Conservation (phyloP, 176 grass and related monocot species). For the Pontederia crassipes region DNA sequence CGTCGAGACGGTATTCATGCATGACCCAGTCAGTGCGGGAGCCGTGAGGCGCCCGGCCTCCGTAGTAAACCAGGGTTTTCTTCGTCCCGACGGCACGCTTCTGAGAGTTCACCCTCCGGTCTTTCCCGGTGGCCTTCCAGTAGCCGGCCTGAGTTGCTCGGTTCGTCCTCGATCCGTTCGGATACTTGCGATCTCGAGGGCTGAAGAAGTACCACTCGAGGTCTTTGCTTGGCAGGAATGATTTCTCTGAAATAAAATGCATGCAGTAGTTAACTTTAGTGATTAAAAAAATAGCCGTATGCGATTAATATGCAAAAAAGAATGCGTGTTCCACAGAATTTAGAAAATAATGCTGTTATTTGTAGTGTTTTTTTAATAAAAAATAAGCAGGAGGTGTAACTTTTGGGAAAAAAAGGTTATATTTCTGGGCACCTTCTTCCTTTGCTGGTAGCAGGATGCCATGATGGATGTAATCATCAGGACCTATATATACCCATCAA, state of each 20-base stretch:
- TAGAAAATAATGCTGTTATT: too few species aligned
- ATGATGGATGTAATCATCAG: too few species aligned
- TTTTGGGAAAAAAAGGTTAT: too few species aligned
- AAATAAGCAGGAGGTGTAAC: too few species aligned
- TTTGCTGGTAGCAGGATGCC: too few species aligned
- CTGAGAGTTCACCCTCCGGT: constrained; percentile 75
- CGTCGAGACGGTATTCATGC: constrained; percentile 97
- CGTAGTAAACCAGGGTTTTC: constrained; percentile 97
- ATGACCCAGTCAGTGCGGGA: constrained; percentile 95
- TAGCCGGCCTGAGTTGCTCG: constrained; percentile 88
- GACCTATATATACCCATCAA: too few species aligned
- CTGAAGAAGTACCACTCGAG: constrained; percentile 99
- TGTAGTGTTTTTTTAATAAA: too few species aligned
- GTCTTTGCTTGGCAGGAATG: constrained; percentile 94
- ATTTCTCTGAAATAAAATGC: constrained; percentile 53
- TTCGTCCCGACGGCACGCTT: constrained; percentile 68
- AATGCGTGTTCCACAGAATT: too few species aligned
- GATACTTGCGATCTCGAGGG: constrained; percentile 96
- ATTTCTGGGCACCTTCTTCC: too few species aligned
- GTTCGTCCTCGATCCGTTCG: constrained; percentile 94
- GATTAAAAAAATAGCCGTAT: too few species aligned
- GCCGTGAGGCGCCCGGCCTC: constrained; percentile 85
- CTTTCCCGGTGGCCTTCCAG: constrained; percentile 99
- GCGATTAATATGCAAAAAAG: too few species aligned
- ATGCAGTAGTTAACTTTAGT: too few species aligned